phyloP scores from a whole-genome alignment of 1,284 basidiomycete species.

The Irpex sp. region DNA sequence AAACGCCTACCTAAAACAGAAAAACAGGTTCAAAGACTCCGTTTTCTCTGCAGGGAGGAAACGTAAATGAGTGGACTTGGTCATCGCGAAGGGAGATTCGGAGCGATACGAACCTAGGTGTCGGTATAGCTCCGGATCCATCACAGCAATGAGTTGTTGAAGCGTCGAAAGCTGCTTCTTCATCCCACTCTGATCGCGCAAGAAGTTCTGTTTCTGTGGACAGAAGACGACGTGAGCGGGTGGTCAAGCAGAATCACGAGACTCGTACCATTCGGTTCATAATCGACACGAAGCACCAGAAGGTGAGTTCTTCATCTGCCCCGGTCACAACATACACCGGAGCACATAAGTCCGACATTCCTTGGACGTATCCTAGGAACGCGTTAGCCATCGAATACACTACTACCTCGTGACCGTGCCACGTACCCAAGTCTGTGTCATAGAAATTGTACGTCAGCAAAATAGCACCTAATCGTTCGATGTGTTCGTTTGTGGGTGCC shows the following conservation, averaged over 20 bases:
- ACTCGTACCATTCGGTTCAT: constrained; percentile 89
- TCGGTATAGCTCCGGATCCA: constrained; percentile 91
- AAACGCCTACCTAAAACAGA: constrained; percentile 85
- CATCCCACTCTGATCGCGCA: constrained; percentile 98
- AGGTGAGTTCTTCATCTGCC: constrained; percentile 86
- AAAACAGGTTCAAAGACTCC: constrained; percentile 93
- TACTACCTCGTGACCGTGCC: neutral
- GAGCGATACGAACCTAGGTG: constrained; percentile 62
- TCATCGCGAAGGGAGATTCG: neutral
- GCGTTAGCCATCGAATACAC: constrained; percentile 4
- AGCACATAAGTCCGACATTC: constrained; percentile 96
- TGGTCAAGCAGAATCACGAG: neutral
- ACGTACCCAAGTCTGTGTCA: constrained; percentile 81
- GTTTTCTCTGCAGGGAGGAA: constrained; percentile 63
- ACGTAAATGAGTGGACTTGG: neutral
- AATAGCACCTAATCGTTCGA: constrained; percentile 75
- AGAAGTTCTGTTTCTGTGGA: constrained; percentile 85
- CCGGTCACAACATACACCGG: constrained; percentile 92
- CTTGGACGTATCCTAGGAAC: constrained; percentile 80
- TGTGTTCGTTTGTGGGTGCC: constrained; percentile 83
- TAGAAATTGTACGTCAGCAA: constrained; percentile 93
- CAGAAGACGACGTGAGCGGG: constrained; percentile 2
- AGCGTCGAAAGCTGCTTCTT: constrained; percentile 87
- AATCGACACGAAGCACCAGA: constrained; percentile 93
- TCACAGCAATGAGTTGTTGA: constrained; percentile 86